Conservation (phyloP, 805 yeast genomes). For the Yarrowia phangngaensis region DNA sequence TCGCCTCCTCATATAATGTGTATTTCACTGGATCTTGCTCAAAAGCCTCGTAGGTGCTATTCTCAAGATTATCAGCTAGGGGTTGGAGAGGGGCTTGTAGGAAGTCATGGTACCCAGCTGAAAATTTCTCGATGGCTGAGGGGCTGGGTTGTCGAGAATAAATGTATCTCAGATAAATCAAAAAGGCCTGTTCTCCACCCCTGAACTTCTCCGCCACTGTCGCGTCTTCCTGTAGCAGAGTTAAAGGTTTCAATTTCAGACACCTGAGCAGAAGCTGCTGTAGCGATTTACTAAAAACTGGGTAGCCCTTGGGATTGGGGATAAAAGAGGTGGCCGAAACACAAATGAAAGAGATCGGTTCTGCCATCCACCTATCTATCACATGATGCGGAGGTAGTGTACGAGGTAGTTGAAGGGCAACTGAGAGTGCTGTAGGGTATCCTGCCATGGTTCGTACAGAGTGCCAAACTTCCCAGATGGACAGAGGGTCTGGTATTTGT, state of each 20-base stretch:
- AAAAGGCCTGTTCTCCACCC: constrained; percentile 32
- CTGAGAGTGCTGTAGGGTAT: constrained; percentile 55
- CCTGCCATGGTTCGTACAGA: constrained; percentile 55
- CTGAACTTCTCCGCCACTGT: constrained; percentile 29
- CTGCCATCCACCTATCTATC: constrained; percentile 61
- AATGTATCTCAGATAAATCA: constrained; percentile 33
- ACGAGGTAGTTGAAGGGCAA: constrained; percentile 72
- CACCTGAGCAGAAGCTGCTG: constrained; percentile 50
- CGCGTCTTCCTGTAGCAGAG: constrained; percentile 48
- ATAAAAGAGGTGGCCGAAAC: constrained; percentile 56
- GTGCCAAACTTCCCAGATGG: constrained; percentile 76
- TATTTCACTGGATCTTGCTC: constrained; percentile 72
- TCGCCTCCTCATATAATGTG: constrained; percentile 61
- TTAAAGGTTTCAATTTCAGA: constrained; percentile 44
- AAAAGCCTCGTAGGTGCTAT: constrained; percentile 61
- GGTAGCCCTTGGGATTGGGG: constrained; percentile 57
- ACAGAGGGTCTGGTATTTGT: constrained; percentile 42
- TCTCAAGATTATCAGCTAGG: constrained; percentile 51
- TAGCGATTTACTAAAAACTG: constrained; percentile 58
- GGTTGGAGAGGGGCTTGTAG: constrained; percentile 72
- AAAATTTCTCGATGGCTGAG: constrained; percentile 39
- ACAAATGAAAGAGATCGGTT: constrained; percentile 58
- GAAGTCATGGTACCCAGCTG: constrained; percentile 44
- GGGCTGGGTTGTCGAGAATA: constrained; percentile 33
- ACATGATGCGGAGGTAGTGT: constrained; percentile 50